phyloP scores from a whole-genome alignment of 768 basidiomycete species.

The Sarcomyxa edulis region DNA sequence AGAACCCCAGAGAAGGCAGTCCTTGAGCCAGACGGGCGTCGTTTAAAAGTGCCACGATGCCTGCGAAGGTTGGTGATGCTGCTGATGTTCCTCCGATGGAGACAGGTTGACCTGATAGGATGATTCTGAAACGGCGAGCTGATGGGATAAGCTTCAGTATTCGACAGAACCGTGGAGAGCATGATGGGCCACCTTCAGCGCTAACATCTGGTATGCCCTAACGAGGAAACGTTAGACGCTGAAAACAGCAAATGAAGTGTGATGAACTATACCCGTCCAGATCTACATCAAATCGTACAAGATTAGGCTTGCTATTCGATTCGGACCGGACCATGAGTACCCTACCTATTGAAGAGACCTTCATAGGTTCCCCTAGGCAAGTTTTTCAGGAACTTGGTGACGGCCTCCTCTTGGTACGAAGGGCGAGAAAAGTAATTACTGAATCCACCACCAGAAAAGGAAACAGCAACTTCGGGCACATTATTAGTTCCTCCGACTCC shows the following conservation, averaged over 20 bases:
- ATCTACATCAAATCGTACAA: slow-evolving; percentile 21
- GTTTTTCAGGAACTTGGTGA: slow-evolving; percentile 35
- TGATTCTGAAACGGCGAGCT: slow-evolving; percentile 38
- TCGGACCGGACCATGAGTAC: neutral
- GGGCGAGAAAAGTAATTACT: slow-evolving; percentile 50
- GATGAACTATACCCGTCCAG: slow-evolving; percentile 43
- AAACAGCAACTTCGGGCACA: slow-evolving; percentile 55
- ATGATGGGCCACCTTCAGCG: slow-evolving; percentile 51
- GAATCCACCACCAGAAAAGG: slow-evolving; percentile 72
- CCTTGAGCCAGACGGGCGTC: slow-evolving; percentile 47
- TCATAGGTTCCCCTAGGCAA: slow-evolving; percentile 45
- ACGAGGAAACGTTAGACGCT: neutral
- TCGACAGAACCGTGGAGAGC: slow-evolving; percentile 44
- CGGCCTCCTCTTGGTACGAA: slow-evolving; percentile 43
- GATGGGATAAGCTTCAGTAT: too few relatives aligned
- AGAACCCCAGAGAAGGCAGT: slow-evolving; percentile 49
- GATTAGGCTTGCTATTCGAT: neutral
- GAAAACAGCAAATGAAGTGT: neutral
- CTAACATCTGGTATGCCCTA: slow-evolving; percentile 65
- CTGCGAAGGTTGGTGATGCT: slow-evolving; percentile 58
- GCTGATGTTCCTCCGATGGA: slow-evolving; percentile 62
- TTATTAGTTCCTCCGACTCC: slow-evolving; percentile 60
- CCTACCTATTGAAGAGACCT: slow-evolving; percentile 58
- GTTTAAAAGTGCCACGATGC: slow-evolving; percentile 59
- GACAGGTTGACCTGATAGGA: slow-evolving; percentile 29